Evolutionary conservation across 352 stramenopile species (phyloP), one percentile per base, ranked within the genome.

Genomic region (Globisporangium lucens): DNA sequence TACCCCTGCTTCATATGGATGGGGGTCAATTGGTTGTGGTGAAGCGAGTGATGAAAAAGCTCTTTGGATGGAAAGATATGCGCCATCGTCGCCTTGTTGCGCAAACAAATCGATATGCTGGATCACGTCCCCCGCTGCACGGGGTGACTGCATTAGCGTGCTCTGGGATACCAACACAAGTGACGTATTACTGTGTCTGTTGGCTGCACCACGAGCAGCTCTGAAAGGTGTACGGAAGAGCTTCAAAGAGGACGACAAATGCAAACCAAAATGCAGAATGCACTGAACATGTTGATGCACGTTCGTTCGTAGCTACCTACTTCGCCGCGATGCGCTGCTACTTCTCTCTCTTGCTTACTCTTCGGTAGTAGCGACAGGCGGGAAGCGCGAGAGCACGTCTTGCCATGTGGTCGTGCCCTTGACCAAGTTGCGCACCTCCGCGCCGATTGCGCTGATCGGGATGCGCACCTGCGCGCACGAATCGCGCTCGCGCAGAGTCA

Each of bases 401-500:
- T 91, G 75, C 94, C 94, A 98, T 35, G 88, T 85, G 41, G 82
- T 72, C 65, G 75, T 78, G 65, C 86, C 83, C 74, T 97, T 93
- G 67, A 98, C 86, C 46, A 98, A 83, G 65, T 87, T 82, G 77
- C 87, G 92, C 65, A 98, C 84, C 33, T 96, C 77, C 8, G 58
- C 66, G 22, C 80, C 87, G 36, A 98, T 82, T 15, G 91, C 86
- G 56, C 72, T 72, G 67, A 98, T 97, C 17, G 92, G 85, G 33
- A 98, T 80, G 63, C 96, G 88, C 75, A 99, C 90, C 85, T 99
- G 98, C 41, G 90, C 77, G 76, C 91, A 98, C 61, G 95, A 98
- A 83, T 99, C 98, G 67, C 98, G 89, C 74, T 99, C 98, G 47
- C 98, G 93, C 47, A 99, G 82, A 53, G 98, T 99, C 17, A 99